Evolutionary conservation across 23 red algal species (phyloP), one percentile per base, ranked within the genome.

Genomic region (Gracilariopsis chorda): DNA sequence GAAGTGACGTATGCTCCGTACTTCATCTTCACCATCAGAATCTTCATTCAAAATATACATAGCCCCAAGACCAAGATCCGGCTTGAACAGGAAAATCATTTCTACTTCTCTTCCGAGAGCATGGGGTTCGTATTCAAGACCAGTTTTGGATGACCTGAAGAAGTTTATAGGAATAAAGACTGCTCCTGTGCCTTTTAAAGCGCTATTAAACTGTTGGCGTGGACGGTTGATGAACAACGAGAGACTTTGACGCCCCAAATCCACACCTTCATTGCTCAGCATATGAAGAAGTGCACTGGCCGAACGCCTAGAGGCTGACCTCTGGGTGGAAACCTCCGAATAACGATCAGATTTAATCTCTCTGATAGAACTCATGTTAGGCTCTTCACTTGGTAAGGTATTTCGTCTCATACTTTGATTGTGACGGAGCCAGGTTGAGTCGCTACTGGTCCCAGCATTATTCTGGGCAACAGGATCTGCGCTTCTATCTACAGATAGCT

Each of bases 21-120:
- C 51, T 37, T 59, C 67, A 49, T 67, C 60, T 74, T 76, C 65
- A 7, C 28, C 61, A 25, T 76, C 68, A 41, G 39, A 46, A 23
- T 20, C 48, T 36, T 88, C 51, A 40, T 75, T 49, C 58, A 91
- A 45, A 28, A 91, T 91, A 45, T 91, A 62, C 88, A 91, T 91
- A 7, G 88, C 88, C 14, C 88, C 88, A 51, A 91, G 88, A 49
- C 88, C 88, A 36, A 82, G 37, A 43, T 62, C 42, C 7, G 56
- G 46, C 30, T 91, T 82, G 58, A 91, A 91, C 11, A 75, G 88
- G 48, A 81, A 91, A 35, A 91, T 91, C 74, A 91, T 72, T 82
- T 91, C 88, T 69, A 65, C 88, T 19, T 91, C 88, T 75, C 32
- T 82, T 47, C 77, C 88, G 25, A 82, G 77, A 23, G 77, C 63